Base-by-base conservation (phyloP, 441 rosid genomes). In the Populus hybrid region DNA sequence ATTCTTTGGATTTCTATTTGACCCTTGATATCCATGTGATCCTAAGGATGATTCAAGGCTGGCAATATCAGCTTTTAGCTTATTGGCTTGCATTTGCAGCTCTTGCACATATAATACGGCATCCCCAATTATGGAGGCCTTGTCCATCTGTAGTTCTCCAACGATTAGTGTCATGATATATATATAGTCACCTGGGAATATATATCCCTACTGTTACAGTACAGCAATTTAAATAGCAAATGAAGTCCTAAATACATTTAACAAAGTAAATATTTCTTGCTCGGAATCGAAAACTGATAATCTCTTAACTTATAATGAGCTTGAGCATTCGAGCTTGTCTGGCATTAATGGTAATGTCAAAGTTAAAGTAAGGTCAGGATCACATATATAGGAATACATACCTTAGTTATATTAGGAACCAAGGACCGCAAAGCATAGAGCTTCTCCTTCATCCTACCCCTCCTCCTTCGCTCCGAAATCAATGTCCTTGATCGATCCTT, bases 391-490 rank as follows among this genome's bases (percentile, higher is more conserved):
- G 3, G 63, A 26, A 24, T 5, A 7, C 35, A 2, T 88, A 91
- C 98, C 94, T 94, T 94, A 4, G 95, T 92, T 80, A 94, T 94
- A 86, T 91, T 90, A 7, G 98, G 98, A 80, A 94, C 97, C 67
- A 94, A 80, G 11, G 98, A 85, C 71, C 98, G 89, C 82, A 94
- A 83, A 5, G 90, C 93, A 59, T 91, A 91, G 75, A 94, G 97
- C 86, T 89, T 92, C 79, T 94, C 97, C 88, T 92, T 92, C 97
- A 91, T 94, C 69, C 89, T 82, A 6, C 94, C 89, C 77, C 98
- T 85, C 82, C 98, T 86, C 78, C 84, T 82, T 59, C 91, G 81
- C 79, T 92, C 95, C 2, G 94, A 92, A 50, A 92, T 78, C 87
- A 94, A 83, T 67, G 97, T 92, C 70, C 87, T 90, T 0, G 95